phyloP scores from a whole-genome alignment of 208 protist species.

The Leishmania amazonensis region DNA sequence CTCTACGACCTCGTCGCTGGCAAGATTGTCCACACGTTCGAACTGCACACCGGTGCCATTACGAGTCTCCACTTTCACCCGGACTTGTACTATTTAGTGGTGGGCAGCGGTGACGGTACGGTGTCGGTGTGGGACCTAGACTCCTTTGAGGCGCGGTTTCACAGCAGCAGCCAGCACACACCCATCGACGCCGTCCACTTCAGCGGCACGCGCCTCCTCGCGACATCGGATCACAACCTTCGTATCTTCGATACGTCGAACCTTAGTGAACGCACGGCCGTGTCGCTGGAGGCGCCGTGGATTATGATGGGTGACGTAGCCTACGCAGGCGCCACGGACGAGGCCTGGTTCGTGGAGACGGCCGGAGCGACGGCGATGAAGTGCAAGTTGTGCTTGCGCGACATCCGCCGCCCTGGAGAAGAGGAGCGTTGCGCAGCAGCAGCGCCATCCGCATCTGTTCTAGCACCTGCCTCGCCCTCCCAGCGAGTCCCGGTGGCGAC shows the following conservation, averaged over 20 bases:
- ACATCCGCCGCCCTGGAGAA: neutral
- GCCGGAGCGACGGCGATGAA: conserved; percentile 44
- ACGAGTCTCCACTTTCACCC: conserved; percentile 84
- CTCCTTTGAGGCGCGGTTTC: conserved; percentile 59
- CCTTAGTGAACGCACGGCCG: conserved; percentile 42
- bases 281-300: conserved; percentile 62
- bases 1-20: conserved; percentile 72
- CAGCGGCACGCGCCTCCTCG: conserved; percentile 66
- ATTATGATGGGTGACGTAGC: conserved; percentile 65
- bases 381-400: conserved; percentile 41
- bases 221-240: conserved; percentile 54
- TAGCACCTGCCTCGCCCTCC: neutral
- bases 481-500: conserved; percentile 17
- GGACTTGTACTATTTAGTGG: conserved; percentile 67
- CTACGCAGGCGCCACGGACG: conserved; percentile 59
- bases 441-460: neutral
- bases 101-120: conserved; percentile 75
- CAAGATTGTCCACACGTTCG: conserved; percentile 48
- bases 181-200: conserved; percentile 70
- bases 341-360: conserved; percentile 76
- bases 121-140: conserved; percentile 79
- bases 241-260: conserved; percentile 55
- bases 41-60: conserved; percentile 67
- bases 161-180: conserved; percentile 45
- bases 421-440: neutral